phyloP scores from a whole-genome alignment of 805 yeast species.

The Kregervanrija delftensis region DNA sequence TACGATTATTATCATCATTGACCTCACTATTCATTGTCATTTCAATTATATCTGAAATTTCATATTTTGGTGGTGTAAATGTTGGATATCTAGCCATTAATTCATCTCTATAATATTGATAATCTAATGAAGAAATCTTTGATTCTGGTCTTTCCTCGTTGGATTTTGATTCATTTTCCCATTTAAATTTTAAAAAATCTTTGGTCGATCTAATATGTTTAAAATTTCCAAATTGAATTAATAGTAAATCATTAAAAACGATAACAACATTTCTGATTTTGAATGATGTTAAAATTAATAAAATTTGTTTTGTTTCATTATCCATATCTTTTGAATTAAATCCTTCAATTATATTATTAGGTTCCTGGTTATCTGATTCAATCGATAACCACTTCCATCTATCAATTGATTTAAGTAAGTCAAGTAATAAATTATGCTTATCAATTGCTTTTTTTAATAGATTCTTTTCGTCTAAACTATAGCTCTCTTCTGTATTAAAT shows the following conservation, averaged over 20 bases:
- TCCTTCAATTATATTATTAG: constrained; percentile 8
- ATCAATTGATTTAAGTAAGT: constrained; percentile 46
- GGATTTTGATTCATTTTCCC: constrained; percentile 18
- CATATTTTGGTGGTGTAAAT: constrained; percentile 44
- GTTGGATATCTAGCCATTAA: constrained; percentile 70
- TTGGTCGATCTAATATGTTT: constrained; percentile 36
- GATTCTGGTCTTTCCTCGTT: background rate
- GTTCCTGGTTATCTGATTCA: constrained; percentile 18
- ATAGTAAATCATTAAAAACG: constrained; percentile 45
- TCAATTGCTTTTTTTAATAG: constrained; percentile 9
- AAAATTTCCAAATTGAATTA: constrained; percentile 58
- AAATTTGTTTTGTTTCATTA: constrained; percentile 17
- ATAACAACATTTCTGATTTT: constrained; percentile 51
- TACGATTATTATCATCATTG: constrained; percentile 11
- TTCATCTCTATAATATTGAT: constrained; percentile 72
- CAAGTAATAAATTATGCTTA: constrained; percentile 33
- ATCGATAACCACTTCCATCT: constrained; percentile 54
- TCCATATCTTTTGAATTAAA: constrained; percentile 5
- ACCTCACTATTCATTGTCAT: constrained; percentile 17
- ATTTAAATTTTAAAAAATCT: constrained; percentile 36
- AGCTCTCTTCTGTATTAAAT: constrained; percentile 8
- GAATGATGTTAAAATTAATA: constrained; percentile 20
- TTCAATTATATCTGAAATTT: constrained; percentile 39
- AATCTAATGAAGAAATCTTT: constrained; percentile 74
- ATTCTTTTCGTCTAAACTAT: constrained; percentile 3